phyloP scores from a whole-genome alignment of 2,329 filamentous ascomycete genomes.

The Ascochyta fabae region DNA sequence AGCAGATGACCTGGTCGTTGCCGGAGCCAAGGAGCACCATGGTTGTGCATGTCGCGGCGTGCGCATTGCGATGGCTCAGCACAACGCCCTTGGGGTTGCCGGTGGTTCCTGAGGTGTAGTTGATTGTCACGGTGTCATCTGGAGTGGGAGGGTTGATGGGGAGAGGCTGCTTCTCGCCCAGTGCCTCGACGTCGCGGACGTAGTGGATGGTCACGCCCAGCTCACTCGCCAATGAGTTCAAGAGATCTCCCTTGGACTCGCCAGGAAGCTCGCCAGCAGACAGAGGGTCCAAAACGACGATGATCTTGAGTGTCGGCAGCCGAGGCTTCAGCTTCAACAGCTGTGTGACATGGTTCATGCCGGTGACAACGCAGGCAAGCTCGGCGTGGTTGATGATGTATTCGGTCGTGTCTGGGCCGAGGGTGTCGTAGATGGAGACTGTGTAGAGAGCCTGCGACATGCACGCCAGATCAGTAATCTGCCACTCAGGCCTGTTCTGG shows the following conservation, averaged over 20 bases:
- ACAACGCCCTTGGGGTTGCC: constrained; percentile 84
- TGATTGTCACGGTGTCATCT: constrained; percentile 84
- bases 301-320: constrained; percentile 81
- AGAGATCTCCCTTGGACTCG: constrained; percentile 77
- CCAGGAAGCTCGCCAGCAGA: constrained; percentile 78
- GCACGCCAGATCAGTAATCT: constrained; percentile 82
- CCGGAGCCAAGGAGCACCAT: constrained; percentile 61
- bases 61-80: constrained; percentile 80
- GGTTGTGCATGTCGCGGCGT: constrained; percentile 71
- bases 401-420: constrained; percentile 88
- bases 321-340: constrained; percentile 81
- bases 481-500: constrained; percentile 88
- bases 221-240: constrained; percentile 76
- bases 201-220: constrained; percentile 80
- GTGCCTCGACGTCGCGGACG: constrained; percentile 78
- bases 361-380: constrained; percentile 76
- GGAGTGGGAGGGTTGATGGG: constrained; percentile 74
- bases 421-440: constrained; percentile 94
- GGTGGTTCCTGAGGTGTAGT: constrained; percentile 88
- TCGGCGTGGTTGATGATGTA: constrained; percentile 94
- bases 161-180: constrained; percentile 74
- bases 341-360: constrained; percentile 79
- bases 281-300: constrained; percentile 84
- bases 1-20: constrained; percentile 72
- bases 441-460: constrained; percentile 87